Conservation (phyloP, 2,329 filamentous ascomycete species). For the Microdochium trichocladiopsis region DNA sequence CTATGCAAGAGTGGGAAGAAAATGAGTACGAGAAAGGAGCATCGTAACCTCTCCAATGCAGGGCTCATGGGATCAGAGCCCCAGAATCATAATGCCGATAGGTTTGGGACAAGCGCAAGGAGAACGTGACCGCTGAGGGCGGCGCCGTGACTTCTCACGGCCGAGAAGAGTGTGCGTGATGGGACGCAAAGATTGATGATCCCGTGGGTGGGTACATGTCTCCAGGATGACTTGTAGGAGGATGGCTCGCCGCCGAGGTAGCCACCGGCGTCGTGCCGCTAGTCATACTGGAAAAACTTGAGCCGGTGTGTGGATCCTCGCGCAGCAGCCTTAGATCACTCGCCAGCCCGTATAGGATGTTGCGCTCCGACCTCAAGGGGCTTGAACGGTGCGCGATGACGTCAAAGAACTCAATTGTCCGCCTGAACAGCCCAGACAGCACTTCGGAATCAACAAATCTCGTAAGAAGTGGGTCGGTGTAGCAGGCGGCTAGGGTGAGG, state of each 20-base stretch:
- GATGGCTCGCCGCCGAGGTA: neutral
- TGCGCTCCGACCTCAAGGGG: constrained; percentile 65
- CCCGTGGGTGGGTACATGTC: neutral
- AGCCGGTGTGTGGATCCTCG: constrained; percentile 20
- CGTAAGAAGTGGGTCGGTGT: constrained; percentile 56
- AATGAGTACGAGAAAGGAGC: neutral
- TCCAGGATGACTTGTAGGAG: neutral
- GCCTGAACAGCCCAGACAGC: constrained; percentile 55
- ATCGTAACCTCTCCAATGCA: neutral
- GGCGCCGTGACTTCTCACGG: neutral
- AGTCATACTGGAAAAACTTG: constrained; percentile 33
- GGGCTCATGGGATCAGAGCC: neutral
- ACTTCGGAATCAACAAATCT: constrained; percentile 47
- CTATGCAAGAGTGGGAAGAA: neutral
- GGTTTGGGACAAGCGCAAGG: too few relatives aligned
- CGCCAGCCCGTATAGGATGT: constrained; percentile 56
- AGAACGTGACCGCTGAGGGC: neutral
- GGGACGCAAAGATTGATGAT: neutral
- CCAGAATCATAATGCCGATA: neutral
- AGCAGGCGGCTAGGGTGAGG: constrained; percentile 79
- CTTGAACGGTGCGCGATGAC: constrained; percentile 67
- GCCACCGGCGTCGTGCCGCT: neutral
- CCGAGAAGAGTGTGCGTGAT: neutral
- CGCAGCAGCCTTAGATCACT: constrained; percentile 34
- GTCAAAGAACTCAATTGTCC: constrained; percentile 71